Evolutionary conservation across 345 rosid genomes (phyloP).

Genomic region (Salix dunnii): DNA sequence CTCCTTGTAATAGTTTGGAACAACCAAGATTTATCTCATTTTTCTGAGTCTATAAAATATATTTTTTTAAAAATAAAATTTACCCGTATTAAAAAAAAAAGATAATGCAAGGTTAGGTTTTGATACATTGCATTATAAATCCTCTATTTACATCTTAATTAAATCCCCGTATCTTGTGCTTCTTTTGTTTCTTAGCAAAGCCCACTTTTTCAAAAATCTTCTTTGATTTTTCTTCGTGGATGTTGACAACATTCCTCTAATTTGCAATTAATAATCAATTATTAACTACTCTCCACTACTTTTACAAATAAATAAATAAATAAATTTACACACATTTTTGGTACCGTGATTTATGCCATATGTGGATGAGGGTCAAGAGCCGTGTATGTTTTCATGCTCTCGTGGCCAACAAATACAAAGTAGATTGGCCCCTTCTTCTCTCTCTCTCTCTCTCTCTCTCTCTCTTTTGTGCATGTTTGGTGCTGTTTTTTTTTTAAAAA

Average conservation of each 20-base stretch:
- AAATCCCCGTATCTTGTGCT: background rate
- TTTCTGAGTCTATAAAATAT: no score
- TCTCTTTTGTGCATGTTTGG: background rate
- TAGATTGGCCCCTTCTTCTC: background rate
- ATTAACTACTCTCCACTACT: background rate
- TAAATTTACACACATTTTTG: background rate
- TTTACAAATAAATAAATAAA: background rate
- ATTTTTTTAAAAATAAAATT: no score
- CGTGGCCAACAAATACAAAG: background rate
- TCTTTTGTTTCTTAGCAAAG: background rate
- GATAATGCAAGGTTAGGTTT: background rate
- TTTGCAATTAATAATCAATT: background rate
- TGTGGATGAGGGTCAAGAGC: background rate
- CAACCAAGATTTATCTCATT: no score
- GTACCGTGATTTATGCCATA: conserved; percentile 18
- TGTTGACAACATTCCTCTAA: background rate
- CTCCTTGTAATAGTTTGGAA: no score
- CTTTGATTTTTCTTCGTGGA: background rate
- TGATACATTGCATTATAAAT: background rate
- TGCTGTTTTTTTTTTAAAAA: no score
- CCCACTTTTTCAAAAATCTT: background rate
- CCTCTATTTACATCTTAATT: background rate
- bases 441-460: background rate
- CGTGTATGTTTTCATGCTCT: background rate
- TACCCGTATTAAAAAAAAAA: no score